Evolutionary conservation across 2,329 filamentous ascomycete genomes (phyloP), one percentile per base, ranked within the genome.

Genomic region (Diaporthe capsici): DNA sequence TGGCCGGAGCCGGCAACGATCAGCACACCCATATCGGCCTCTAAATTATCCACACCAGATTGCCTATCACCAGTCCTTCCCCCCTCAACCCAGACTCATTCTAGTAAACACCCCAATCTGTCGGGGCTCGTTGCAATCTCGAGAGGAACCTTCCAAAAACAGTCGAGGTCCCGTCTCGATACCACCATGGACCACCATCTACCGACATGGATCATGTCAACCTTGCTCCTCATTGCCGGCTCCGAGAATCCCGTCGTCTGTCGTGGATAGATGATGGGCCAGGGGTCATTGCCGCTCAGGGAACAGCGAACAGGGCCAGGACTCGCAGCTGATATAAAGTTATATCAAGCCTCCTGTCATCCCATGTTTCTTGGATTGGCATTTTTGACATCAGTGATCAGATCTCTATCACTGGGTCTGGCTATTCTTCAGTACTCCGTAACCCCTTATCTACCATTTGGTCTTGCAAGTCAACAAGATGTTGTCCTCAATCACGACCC

Each of bases 401-500:
- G 22, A 37, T 4, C 6, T 4, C 47, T 39, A 9, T 34, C 20
- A 37, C 39, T 2, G 13, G 22, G 25, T 65, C 37, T 31, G 58
- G 25, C 34, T 47, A 10, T 20, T 10, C 1, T 63, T 5, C 42
- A 13, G 17, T 20, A 13, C 37, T 22, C 47, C 13, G 34, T 12
- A 68, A 10, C 4, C n/a, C n/a, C 17, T 20, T 53, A n/a, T 44
- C 49, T 22, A 39, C 15, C 8, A 28, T 10, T 8, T 34, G 31
- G 1, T 28, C 4, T 7, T 25, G 1, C n/a, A 44, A 42, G 15
- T 25, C 47, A 34, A 28, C 75, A 76, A 71, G n/a, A 76, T 76
- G 75, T 73, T 73, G 34, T 75, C 68, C 61, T 55, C 71, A 9
- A 17, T 44, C 47, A 76, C 65, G 44, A n/a, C 73, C 73, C 44